Conservation (phyloP, 1,139 yeast genomes). For the Lodderomyces oxycetoniae region DNA sequence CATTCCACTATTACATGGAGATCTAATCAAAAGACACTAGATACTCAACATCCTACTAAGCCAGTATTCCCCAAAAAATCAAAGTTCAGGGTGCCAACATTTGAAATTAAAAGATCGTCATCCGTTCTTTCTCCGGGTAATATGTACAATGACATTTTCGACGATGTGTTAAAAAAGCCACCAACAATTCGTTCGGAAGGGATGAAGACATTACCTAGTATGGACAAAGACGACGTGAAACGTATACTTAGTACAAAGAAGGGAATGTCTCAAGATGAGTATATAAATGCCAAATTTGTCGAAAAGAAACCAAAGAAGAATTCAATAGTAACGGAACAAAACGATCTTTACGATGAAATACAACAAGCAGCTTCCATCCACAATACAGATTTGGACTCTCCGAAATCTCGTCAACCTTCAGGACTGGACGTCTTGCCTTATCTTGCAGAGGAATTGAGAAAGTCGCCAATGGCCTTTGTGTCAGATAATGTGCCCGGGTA, state of each 20-base stretch:
- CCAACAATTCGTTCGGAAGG: constrained; percentile 41
- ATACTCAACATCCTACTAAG: not conserved
- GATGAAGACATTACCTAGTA: constrained; percentile 43
- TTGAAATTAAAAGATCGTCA: constrained; percentile 37
- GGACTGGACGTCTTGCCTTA: constrained; percentile 23
- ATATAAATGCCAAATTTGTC: constrained; percentile 31
- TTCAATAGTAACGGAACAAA: constrained; percentile 29
- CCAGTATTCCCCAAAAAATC: constrained; percentile 17
- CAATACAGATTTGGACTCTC: constrained; percentile 30
- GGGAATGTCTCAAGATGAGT: constrained; percentile 42
- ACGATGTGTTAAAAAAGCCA: constrained; percentile 22
- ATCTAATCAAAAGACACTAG: constrained; percentile 4
- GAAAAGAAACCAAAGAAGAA: constrained; percentile 26
- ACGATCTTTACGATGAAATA: constrained; percentile 26
- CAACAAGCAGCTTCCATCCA: constrained; percentile 42
- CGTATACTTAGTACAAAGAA: constrained; percentile 37
- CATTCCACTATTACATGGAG: constrained; percentile 4
- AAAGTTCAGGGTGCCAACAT: constrained; percentile 41
- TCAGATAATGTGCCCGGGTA: constrained; percentile 20
- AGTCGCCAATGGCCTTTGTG: constrained; percentile 30
- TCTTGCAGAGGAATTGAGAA: constrained; percentile 32
- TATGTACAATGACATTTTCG: constrained; percentile 41
- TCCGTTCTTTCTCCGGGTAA: constrained; percentile 35
- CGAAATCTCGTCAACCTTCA: constrained; percentile 4
- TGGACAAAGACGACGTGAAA: constrained; percentile 47